Conservation (phyloP, 179 eudicot species). For the Monotropa hypopitys region DNA sequence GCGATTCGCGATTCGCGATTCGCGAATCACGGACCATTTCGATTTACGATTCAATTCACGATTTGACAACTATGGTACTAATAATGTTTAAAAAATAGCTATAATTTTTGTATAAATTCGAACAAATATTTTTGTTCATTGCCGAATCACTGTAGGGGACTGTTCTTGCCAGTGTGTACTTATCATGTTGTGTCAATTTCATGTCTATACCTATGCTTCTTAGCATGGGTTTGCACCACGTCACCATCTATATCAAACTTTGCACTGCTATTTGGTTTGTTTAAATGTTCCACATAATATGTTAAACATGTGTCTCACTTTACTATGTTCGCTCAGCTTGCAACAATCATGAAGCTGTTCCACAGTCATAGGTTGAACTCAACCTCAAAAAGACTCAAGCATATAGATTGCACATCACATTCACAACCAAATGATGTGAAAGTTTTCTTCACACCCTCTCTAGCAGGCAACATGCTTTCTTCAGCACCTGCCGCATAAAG, state of each 20-base stretch:
- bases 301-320: background rate
- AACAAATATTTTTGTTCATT: background rate
- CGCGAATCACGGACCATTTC: no score
- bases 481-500: background rate
- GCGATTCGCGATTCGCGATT: no score
- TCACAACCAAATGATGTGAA: background rate
- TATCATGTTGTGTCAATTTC: background rate
- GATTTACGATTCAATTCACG: no score
- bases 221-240: background rate
- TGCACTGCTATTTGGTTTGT: background rate
- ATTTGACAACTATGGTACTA: no score
- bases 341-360: background rate
- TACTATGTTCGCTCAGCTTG: background rate
- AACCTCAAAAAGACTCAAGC: background rate
- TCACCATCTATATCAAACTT: background rate
- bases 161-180: background rate
- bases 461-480: background rate
- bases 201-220: background rate
- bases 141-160: background rate
- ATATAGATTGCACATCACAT: background rate
- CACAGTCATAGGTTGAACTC: background rate
- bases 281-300: background rate
- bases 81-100: background rate
- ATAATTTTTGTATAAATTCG: background rate
- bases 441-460: background rate